Conservation (phyloP, 352 stramenopile species). For the Globisporangium paroecandrum region DNA sequence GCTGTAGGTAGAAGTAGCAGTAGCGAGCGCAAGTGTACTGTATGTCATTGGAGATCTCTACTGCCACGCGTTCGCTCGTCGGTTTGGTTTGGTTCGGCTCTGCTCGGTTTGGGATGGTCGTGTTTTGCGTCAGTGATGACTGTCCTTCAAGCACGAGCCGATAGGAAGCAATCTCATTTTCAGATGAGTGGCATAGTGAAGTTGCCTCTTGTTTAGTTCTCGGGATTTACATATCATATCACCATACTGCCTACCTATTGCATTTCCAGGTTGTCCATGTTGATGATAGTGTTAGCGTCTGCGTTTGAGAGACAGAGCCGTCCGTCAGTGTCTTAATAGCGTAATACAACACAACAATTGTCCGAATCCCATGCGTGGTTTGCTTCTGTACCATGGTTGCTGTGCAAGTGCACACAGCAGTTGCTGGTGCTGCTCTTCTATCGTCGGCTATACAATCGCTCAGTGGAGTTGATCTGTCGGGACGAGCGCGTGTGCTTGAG, state of each 20-base stretch:
- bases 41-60: not conserved
- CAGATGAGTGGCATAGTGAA: conserved; percentile 20
- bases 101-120: conserved; percentile 45
- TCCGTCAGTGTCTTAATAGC: not conserved
- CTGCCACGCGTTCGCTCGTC: not conserved
- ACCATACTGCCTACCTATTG: not conserved
- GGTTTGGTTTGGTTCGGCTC: conserved; percentile 16
- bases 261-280: not conserved
- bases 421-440: not conserved
- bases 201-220: conserved; percentile 21
- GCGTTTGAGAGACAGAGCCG: not conserved
- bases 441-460: conserved; percentile 67
- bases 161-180: conserved; percentile 27
- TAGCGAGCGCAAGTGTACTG: not conserved
- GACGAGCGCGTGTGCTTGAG: conserved; percentile 81
- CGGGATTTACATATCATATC: conserved; percentile 16
- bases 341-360: not conserved
- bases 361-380: not conserved
- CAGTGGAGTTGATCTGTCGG: conserved; percentile 63
- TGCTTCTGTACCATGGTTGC: not conserved
- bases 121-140: conserved; percentile 18
- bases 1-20: not conserved
- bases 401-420: not conserved
- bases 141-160: conserved; percentile 40
- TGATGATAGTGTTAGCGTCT: not conserved